A percentile compares a stretch with the other conserved stretches of the same genome.
Conservation (phyloP, 306 rosid genomes). For the Prunus dulcis region DNA sequence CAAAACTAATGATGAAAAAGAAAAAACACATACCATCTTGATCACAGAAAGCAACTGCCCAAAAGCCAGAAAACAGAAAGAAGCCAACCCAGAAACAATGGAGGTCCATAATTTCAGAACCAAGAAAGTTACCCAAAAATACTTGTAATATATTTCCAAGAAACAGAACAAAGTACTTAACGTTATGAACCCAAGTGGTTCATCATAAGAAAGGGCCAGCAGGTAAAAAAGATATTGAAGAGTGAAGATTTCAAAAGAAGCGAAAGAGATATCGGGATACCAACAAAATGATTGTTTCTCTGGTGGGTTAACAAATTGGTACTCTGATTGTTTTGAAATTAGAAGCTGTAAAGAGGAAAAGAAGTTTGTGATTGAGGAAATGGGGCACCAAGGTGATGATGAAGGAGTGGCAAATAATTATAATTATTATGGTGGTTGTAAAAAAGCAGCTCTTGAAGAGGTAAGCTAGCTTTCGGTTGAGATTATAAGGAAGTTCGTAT, state of each 20-base stretch:
- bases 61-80: constrained; percentile 48
- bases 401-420: constrained; percentile 24
- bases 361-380: constrained; percentile 19
- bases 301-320: constrained; percentile 40
- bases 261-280: constrained; percentile 26
- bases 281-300: constrained; percentile 26
- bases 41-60: constrained; percentile 40
- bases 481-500: too few relatives aligned
- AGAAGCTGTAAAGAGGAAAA: constrained; percentile 21
- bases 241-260: constrained; percentile 26
- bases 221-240: neutral
- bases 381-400: constrained; percentile 30
- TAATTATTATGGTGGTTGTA: neutral
- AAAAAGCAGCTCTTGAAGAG: neutral
- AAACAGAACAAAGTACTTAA: neutral
- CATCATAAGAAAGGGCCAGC: too few relatives aligned
- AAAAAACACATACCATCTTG: constrained; percentile 61
- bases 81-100: constrained; percentile 36
- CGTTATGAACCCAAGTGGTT: too few relatives aligned
- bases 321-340: neutral
- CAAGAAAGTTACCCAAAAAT: constrained; percentile 4
- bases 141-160: constrained; percentile 1
- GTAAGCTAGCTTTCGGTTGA: constrained; percentile 14
- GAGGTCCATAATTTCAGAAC: constrained; percentile 38
- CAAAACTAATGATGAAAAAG: neutral